These are phyloP conservation scores for Wolfiporia cocos DNA, from an alignment of 1,284 basidiomycete species.

Conservation along the genomic window DNA sequence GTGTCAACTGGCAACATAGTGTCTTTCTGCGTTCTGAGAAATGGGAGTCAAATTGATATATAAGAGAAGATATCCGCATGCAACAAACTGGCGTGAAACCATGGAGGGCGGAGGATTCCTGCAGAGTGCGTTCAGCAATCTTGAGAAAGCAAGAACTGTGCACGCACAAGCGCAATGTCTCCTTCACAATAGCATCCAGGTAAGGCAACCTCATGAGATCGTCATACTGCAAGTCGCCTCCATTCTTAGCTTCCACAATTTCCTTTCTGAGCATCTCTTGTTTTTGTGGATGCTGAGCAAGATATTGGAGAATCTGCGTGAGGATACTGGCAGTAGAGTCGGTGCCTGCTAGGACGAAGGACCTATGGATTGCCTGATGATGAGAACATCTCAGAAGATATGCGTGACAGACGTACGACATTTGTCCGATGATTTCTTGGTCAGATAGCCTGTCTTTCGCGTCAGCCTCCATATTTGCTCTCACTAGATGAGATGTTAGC, in stretches of 20 bases:
- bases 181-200: slow-evolving; percentile 14
- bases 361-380: slow-evolving; percentile 1
- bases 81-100: not conserved
- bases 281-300: slow-evolving; percentile 3
- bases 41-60: not conserved
- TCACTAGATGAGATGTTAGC: slow-evolving; percentile 8
- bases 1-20: slow-evolving; percentile 18
- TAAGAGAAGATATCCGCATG: not conserved
- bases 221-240: slow-evolving; percentile 12
- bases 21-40: slow-evolving; percentile 15
- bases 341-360: slow-evolving; percentile 7
- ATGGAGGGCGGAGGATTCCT: not conserved
- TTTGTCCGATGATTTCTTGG: slow-evolving; percentile 13
- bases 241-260: slow-evolving; percentile 3
- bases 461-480: slow-evolving; percentile 11
- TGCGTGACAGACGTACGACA: slow-evolving; percentile 11
- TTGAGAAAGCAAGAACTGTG: not conserved
- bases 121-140: not conserved
- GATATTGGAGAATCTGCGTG: slow-evolving; percentile 1
- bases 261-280: slow-evolving; percentile 8
- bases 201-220: slow-evolving; percentile 12
- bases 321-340: slow-evolving; percentile 9
- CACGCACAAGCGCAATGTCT: slow-evolving; percentile 17
- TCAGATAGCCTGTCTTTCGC: slow-evolving; percentile 12
- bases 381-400: slow-evolving; percentile 13